These are phyloP conservation scores for Suillus weaverae DNA, from an alignment of 768 basidiomycete genomes.

Conservation along the genomic window DNA sequence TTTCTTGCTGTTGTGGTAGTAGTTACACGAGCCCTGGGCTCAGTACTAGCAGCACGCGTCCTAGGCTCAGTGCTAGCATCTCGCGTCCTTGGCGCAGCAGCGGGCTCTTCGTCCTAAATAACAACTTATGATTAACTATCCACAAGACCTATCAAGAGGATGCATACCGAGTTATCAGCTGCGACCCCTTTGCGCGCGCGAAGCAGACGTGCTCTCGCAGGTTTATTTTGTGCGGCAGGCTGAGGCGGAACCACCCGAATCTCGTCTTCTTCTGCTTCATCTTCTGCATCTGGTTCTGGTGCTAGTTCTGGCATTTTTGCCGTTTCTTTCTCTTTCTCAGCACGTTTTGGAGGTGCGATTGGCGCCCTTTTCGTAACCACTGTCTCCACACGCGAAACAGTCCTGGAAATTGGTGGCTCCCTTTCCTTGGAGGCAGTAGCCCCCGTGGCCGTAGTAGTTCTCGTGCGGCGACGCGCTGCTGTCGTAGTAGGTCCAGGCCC, in stretches of 20 bases:
- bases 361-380: conserved; percentile 4
- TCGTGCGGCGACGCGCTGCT: conserved; percentile 25
- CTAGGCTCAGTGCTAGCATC: background rate
- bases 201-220: background rate
- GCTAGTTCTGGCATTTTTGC: background rate
- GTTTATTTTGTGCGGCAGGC: background rate
- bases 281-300: background rate
- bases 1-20: background rate
- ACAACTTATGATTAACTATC: background rate
- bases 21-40: background rate
- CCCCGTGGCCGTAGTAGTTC: conserved; percentile 10
- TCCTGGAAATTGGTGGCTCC: background rate
- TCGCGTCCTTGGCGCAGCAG: background rate
- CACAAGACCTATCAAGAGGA: background rate
- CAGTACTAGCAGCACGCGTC: background rate
- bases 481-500: conserved; percentile 6
- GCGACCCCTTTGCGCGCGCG: background rate
- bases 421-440: background rate
- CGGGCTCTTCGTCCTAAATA: conserved; percentile 10
- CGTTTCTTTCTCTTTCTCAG: conserved; percentile 9
- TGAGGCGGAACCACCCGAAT: conserved; percentile 1
- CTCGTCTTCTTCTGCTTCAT: background rate
- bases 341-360: conserved; percentile 3
- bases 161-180: background rate
- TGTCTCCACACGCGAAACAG: background rate